These are phyloP conservation scores for Fusarium decemcellulare DNA, from an alignment of 2,329 filamentous ascomycete genomes.

Conservation along the genomic window DNA sequence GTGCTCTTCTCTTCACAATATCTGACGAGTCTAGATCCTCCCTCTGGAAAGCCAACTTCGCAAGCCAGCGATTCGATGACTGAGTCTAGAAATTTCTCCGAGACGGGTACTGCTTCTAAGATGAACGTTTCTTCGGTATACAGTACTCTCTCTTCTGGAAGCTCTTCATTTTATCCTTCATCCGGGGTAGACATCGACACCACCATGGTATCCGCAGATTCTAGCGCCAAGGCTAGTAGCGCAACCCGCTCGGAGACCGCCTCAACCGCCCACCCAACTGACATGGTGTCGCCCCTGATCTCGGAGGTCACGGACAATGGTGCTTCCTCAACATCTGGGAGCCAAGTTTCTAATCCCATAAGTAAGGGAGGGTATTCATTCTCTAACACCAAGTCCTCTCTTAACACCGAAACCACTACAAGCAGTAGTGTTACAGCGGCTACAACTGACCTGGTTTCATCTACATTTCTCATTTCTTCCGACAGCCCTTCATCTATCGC, in stretches of 20 bases:
- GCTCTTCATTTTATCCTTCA: conserved; percentile 13
- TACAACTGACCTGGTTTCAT: background rate
- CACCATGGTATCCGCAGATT: conserved; percentile 28
- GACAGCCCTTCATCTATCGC: conserved; percentile 1
- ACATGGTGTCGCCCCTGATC: conserved; percentile 7
- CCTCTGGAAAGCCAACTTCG: conserved; percentile 12
- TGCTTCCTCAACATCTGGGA: background rate
- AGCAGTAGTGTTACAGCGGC: background rate
- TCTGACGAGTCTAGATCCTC: conserved; percentile 33
- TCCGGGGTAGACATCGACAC: conserved; percentile 5
- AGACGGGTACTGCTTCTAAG: background rate
- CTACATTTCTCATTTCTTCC: background rate
- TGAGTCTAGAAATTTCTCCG: conserved; percentile 3
- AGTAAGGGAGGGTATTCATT: conserved; percentile 3
- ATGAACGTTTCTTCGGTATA: conserved; percentile 8
- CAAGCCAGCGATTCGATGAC: conserved; percentile 1
- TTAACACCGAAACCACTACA: background rate
- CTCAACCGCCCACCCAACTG: conserved; percentile 14
- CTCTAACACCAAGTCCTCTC: conserved; percentile 7
- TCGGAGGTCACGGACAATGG: background rate
- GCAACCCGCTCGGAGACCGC: conserved; percentile 19
- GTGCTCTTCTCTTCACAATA: too few relatives aligned
- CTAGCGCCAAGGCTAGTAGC: conserved; percentile 37
- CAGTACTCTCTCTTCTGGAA: background rate
- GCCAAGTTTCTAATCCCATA: background rate